Base-by-base conservation (phyloP, 495 filamentous ascomycete species). In the Paragyromitra xinjiangensis region DNA sequence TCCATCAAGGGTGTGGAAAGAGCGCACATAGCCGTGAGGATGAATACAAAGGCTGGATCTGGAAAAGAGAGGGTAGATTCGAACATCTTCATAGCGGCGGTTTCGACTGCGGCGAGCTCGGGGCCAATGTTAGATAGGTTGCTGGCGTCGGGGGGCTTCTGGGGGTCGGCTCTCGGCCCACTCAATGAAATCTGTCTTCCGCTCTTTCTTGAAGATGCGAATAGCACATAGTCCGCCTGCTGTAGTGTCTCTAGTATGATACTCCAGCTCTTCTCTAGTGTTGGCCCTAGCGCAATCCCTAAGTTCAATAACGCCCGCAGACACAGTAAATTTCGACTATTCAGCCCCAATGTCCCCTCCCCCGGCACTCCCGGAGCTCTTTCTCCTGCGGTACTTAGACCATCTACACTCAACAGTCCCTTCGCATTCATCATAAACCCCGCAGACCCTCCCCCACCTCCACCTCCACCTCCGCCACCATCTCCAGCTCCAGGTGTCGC, bases 211-310 rank as follows among this genome's bases (percentile, higher is more conserved):
- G 81, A 78, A 16, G 81, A 73, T 16, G 88, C 86, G 63, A 92
- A 92, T 64, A 97, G 87, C 14, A 98, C 88, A 61, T 95, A 88
- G 80, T 97, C 95, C 6, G 94, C 94, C 82, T 97, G 92, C 78
- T 97, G 92, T 5, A 98, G 85, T 0, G 94, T 96, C 76, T 97
- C 94, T 1, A 98, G 85, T 22, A 98, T 85, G 68, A 99, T 98
- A 0, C 89, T 89, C 93, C 95, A 98, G 29, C 94, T 92, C 19
- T 87, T 86, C 40, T 91, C 91, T 19, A 99, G 85, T 3, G 93
- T 95, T 6, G 95, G 93, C 0, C 95, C 95, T 6, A 99, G 85
- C 50, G 95, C 96, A 81, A 98, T 99, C 2, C 96, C 95, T 12
- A 99, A 85, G 78, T 99, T 98, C 3, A 99, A 86, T 14, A 98